These are phyloP conservation scores for Sarocladium strictum DNA, from an alignment of 2,329 filamentous ascomycete species.

Conservation along the genomic window DNA sequence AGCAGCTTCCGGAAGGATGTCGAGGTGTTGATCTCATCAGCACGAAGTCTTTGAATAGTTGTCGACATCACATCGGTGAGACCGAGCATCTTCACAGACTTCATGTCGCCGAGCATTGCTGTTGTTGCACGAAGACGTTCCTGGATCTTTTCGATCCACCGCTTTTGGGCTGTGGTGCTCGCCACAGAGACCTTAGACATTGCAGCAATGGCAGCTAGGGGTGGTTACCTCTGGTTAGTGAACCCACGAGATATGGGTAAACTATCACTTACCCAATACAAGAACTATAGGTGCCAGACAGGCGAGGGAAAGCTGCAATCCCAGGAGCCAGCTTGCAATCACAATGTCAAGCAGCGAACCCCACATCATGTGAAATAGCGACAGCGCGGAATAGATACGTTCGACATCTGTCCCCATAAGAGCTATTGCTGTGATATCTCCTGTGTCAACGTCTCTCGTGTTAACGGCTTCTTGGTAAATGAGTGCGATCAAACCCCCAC, in stretches of 20 bases:
- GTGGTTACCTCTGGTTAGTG: background rate
- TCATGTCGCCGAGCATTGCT: slow-evolving; percentile 36
- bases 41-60: slow-evolving; percentile 20
- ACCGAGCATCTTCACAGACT: slow-evolving; percentile 39
- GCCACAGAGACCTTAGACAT: background rate
- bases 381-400: no score
- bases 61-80: slow-evolving; percentile 18
- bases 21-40: slow-evolving; percentile 16
- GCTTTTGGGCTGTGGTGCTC: slow-evolving; percentile 18
- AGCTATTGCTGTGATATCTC: slow-evolving; percentile 22
- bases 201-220: background rate
- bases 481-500: no score
- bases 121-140: slow-evolving; percentile 34
- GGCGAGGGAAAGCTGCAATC: slow-evolving; percentile 21
- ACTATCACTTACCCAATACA: slow-evolving; percentile 12
- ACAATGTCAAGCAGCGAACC: slow-evolving; percentile 20
- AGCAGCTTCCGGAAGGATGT: background rate
- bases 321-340: slow-evolving; percentile 23
- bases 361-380: slow-evolving; percentile 24
- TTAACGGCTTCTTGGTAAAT: slow-evolving; percentile 6
- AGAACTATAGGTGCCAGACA: slow-evolving; percentile 20
- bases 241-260: no score
- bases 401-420: slow-evolving; percentile 29
- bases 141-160: slow-evolving; percentile 38
- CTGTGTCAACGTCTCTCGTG: slow-evolving; percentile 16